A percentile compares a stretch with the other conserved stretches of the same genome.
Evolutionary conservation across 2,329 filamentous ascomycete species (phyloP).

Genomic region (Penicillium sp.): DNA sequence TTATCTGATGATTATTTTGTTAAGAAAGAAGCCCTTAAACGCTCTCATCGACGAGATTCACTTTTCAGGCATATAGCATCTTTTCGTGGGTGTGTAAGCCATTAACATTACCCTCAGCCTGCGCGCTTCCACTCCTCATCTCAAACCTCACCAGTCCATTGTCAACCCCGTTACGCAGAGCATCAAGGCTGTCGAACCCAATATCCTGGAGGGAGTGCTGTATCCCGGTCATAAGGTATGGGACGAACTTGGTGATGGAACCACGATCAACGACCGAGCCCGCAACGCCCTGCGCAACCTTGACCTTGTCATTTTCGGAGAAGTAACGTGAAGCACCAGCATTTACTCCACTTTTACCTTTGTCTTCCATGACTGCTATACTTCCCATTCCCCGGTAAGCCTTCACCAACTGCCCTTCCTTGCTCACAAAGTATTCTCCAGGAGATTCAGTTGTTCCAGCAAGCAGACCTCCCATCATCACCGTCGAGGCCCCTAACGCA

Average conservation of each 20-base stretch:
- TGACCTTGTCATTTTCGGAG: constrained; percentile 90
- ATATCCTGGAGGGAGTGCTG: constrained; percentile 98
- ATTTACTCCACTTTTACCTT: constrained; percentile 87
- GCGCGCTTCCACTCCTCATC: constrained; percentile 88
- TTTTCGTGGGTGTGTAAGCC: constrained; percentile 98
- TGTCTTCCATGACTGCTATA: constrained; percentile 99
- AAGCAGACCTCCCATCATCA: constrained; percentile 99
- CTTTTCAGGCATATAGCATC: constrained; percentile 86
- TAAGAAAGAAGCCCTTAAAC: background rate
- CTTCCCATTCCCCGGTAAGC: constrained; percentile 98
- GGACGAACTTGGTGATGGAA: constrained; percentile 91
- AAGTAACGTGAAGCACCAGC: constrained; percentile 98
- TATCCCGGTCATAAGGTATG: constrained; percentile 91
- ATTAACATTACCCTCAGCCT: constrained; percentile 96
- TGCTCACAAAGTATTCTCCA: constrained; percentile 93
- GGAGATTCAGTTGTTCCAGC: constrained; percentile 97
- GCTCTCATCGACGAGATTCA: too few relatives aligned
- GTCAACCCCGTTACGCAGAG: constrained; percentile 75
- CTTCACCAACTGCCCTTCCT: constrained; percentile 97
- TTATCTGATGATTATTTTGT: too few relatives aligned
- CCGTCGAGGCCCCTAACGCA: constrained; percentile 86
- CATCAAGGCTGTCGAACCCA: constrained; percentile 77
- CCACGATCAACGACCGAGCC: constrained; percentile 65
- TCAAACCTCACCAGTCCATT: constrained; percentile 86
- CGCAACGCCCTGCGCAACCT: constrained; percentile 96